Evolutionary conservation across 805 yeast species (phyloP).

Genomic region (Saccharomycopsis sp.): DNA sequence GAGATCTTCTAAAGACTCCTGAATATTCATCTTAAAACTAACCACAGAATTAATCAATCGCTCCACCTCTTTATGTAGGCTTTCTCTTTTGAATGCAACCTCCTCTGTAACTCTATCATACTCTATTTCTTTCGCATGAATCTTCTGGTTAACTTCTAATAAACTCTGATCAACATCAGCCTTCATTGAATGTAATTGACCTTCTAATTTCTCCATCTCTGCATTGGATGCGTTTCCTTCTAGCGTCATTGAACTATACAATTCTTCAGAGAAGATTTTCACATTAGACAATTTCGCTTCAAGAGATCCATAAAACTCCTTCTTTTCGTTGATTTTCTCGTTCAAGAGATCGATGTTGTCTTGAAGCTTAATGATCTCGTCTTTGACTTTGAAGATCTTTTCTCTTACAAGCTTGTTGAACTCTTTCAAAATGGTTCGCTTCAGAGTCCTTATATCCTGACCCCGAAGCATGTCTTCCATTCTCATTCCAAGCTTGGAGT

Average conservation of each 20-base stretch:
- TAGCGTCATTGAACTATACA: constrained; percentile 47
- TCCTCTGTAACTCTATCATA: constrained; percentile 43
- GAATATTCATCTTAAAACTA: constrained; percentile 61
- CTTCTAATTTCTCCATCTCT: constrained; percentile 60
- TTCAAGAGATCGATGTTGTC: constrained; percentile 50
- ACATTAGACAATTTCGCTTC: constrained; percentile 49
- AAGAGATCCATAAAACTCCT: constrained; percentile 48
- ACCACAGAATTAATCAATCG: constrained; percentile 54
- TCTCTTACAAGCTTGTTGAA: constrained; percentile 42
- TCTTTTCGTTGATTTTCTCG: constrained; percentile 50
- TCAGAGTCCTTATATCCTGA: constrained; percentile 32
- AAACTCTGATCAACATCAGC: constrained; percentile 43
- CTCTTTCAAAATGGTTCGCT: constrained; percentile 33
- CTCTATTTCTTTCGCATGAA: constrained; percentile 44
- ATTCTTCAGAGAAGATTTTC: constrained; percentile 49
- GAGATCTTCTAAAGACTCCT: constrained; percentile 54
- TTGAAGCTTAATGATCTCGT: constrained; percentile 50
- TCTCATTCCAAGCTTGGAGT: constrained; percentile 38
- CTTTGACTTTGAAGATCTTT: constrained; percentile 45
- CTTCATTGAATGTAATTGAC: constrained; percentile 47
- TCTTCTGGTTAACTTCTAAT: constrained; percentile 38
- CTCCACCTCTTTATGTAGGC: constrained; percentile 47
- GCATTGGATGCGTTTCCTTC: constrained; percentile 48
- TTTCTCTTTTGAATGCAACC: constrained; percentile 40
- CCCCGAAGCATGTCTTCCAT: constrained; percentile 36